Conservation (phyloP, 2,329 filamentous ascomycete genomes). For the Cadophora sp. region DNA sequence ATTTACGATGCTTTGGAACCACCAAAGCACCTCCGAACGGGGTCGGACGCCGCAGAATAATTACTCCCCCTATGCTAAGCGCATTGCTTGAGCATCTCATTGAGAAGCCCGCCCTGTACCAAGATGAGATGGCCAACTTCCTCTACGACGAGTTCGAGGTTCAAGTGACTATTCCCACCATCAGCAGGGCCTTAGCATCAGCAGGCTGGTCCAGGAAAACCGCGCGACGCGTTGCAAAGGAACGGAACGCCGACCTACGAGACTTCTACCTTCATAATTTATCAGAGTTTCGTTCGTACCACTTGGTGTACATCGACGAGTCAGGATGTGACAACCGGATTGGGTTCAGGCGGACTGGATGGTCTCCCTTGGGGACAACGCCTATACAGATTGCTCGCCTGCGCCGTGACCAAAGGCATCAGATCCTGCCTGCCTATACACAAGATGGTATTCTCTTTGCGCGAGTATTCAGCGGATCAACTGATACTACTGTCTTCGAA, state of each 20-base stretch:
- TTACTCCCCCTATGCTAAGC: slow-evolving; percentile 9
- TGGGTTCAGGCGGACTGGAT: slow-evolving; percentile 46
- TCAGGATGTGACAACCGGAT: slow-evolving; percentile 47
- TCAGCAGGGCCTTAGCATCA: slow-evolving; percentile 24
- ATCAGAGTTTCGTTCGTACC: slow-evolving; percentile 43
- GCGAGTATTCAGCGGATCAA: slow-evolving; percentile 42
- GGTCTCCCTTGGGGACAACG: slow-evolving; percentile 44
- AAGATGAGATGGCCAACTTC: slow-evolving; percentile 18
- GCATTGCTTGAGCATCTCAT: no score
- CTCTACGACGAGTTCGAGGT: slow-evolving; percentile 32
- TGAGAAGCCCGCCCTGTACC: no score
- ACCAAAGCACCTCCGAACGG: slow-evolving; percentile 33
- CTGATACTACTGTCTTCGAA: slow-evolving; percentile 41
- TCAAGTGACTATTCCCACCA: slow-evolving; percentile 15
- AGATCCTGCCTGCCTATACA: slow-evolving; percentile 40
- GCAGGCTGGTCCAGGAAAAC: slow-evolving; percentile 44
- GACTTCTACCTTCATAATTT: slow-evolving; percentile 46
- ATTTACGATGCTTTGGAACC: slow-evolving; percentile 31
- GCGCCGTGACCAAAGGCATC: slow-evolving; percentile 36
- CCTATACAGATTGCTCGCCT: slow-evolving; percentile 39
- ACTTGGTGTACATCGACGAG: slow-evolving; percentile 48
- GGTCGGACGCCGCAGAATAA: slow-evolving; percentile 23
- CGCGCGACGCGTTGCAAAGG: slow-evolving; percentile 41
- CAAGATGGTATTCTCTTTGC: slow-evolving; percentile 39
- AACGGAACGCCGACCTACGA: slow-evolving; percentile 45